These are phyloP conservation scores for Lathyrus tuberosus DNA, from an alignment of 306 rosid species.

Conservation along the genomic window DNA sequence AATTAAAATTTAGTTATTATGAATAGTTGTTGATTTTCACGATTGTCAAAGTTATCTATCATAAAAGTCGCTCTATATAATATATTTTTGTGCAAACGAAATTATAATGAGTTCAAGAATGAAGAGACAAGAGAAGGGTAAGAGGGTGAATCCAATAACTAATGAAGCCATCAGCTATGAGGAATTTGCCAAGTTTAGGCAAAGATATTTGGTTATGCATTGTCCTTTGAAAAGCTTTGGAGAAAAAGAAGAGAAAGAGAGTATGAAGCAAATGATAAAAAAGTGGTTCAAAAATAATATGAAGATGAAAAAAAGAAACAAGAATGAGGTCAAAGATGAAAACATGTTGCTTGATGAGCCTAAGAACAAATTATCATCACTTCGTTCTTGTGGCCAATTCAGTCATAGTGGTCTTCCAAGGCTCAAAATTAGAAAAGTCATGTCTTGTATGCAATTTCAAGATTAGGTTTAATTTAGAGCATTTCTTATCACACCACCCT, in stretches of 20 bases:
- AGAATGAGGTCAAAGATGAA: not conserved
- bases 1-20: no score
- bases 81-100: not conserved
- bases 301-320: not conserved
- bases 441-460: no score
- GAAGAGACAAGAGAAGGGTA: not conserved
- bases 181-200: not conserved
- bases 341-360: not conserved
- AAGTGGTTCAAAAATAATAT: not conserved
- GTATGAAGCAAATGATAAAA: not conserved
- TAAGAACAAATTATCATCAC: not conserved
- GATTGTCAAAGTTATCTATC: no score
- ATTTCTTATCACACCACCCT: no score
- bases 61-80: no score
- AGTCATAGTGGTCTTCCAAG: not conserved
- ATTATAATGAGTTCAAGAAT: not conserved
- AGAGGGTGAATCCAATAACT: slow-evolving; percentile 2
- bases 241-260: not conserved
- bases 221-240: not conserved
- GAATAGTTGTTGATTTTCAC: no score
- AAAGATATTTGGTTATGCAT: not conserved
- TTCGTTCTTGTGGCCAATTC: not conserved
- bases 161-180: not conserved
- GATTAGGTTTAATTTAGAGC: no score
- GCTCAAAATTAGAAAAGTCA: no score